These are phyloP conservation scores for Oryza meyeriana DNA, from an alignment of 176 grass and related monocot species.

Conservation along the genomic window DNA sequence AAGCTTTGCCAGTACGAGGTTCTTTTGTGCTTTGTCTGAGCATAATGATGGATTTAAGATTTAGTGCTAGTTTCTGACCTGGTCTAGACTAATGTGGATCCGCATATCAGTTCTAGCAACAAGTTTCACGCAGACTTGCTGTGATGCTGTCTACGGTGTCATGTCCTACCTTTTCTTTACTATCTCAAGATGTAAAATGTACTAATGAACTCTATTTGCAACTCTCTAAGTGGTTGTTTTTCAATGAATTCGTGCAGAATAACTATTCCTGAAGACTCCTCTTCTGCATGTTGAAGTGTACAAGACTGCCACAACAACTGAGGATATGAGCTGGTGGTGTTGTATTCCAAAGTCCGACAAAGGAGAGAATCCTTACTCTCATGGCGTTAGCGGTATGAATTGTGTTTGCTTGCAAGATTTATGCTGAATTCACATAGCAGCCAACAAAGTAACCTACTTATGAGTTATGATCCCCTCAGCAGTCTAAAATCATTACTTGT, in stretches of 20 bases:
- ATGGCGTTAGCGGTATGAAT: constrained; percentile 49
- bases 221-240: background rate
- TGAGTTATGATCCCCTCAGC: background rate
- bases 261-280: background rate
- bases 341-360: constrained; percentile 45
- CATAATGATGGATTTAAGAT: background rate
- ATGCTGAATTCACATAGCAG: background rate
- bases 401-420: background rate
- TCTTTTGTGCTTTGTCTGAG: background rate
- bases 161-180: background rate
- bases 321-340: constrained; percentile 69
- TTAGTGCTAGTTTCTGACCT: background rate
- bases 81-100: background rate
- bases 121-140: background rate
- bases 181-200: background rate
- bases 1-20: background rate
- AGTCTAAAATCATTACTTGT: background rate
- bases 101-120: too few species aligned
- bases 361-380: constrained; percentile 6
- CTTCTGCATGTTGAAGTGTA: constrained; percentile 16
- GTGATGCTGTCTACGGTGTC: background rate
- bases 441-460: background rate
- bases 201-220: background rate
- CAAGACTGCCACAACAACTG: background rate
- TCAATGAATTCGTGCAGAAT: background rate